phyloP scores from a whole-genome alignment of 208 protist species.

The Crithidia acanthocephali region DNA sequence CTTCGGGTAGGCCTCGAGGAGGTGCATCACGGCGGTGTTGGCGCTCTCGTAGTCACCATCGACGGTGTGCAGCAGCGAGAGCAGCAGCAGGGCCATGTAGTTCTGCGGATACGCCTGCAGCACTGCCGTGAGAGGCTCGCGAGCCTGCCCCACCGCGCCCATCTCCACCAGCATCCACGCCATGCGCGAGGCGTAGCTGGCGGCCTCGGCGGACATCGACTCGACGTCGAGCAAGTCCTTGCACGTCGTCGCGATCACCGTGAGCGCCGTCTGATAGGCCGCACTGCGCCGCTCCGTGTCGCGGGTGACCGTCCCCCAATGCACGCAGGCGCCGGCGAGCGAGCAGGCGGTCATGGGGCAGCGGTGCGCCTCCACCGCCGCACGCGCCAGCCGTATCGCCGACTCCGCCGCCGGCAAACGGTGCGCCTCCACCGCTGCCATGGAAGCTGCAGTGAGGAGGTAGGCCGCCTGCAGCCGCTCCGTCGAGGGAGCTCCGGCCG shows the following conservation, averaged over 20 bases:
- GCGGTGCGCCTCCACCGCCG: slow-evolving; percentile 40
- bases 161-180: slow-evolving; percentile 67
- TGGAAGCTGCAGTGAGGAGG: slow-evolving; percentile 55
- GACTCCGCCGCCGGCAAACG: slow-evolving; percentile 30
- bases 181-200: slow-evolving; percentile 45
- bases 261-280: slow-evolving; percentile 19
- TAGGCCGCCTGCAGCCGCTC: slow-evolving; percentile 59
- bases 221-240: slow-evolving; percentile 17
- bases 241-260: slow-evolving; percentile 24
- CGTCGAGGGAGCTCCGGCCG: slow-evolving; percentile 5
- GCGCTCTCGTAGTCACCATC: slow-evolving; percentile 56
- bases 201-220: slow-evolving; percentile 28
- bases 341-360: slow-evolving; percentile 45
- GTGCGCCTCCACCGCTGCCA: slow-evolving; percentile 36
- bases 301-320: slow-evolving; percentile 18
- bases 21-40: slow-evolving; percentile 35
- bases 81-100: slow-evolving; percentile 60
- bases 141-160: slow-evolving; percentile 35
- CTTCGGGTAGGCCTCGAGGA: slow-evolving; percentile 43
- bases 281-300: slow-evolving; percentile 27
- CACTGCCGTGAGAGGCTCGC: slow-evolving; percentile 34
- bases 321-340: slow-evolving; percentile 48
- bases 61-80: slow-evolving; percentile 57
- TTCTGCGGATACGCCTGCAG: slow-evolving; percentile 37
- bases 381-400: slow-evolving; percentile 50